phyloP scores from a whole-genome alignment of 2,329 filamentous ascomycete genomes.

The Penicillium griseofulvum region DNA sequence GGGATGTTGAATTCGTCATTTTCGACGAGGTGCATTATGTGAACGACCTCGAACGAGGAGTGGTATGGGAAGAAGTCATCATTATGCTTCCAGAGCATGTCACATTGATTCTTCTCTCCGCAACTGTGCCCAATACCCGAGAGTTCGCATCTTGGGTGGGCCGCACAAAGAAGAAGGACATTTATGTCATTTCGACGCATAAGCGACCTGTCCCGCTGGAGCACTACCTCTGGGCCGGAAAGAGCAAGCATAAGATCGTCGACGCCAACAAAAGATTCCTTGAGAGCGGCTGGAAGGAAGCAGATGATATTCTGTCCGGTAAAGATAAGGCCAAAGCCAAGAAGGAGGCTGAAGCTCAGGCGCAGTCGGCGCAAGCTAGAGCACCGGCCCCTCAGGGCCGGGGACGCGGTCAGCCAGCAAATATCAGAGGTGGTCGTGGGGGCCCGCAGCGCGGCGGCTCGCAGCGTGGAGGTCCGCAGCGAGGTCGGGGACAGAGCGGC shows the following conservation, averaged over 20 bases:
- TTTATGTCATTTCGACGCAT: conserved; percentile 96
- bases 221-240: conserved; percentile 94
- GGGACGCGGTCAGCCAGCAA: conserved; percentile 51
- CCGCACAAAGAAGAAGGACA: conserved; percentile 96
- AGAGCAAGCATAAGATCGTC: conserved; percentile 91
- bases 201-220: conserved; percentile 94
- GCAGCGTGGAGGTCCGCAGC: conserved; percentile 31
- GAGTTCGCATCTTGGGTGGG: conserved; percentile 99
- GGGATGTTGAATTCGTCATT: conserved; percentile 97
- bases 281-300: conserved; percentile 92
- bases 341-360: conserved; percentile 53
- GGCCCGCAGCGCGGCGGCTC: conserved; percentile 30
- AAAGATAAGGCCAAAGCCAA: conserved; percentile 70
- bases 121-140: conserved; percentile 94
- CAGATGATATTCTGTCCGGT: conserved; percentile 76
- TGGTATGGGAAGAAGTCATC: conserved; percentile 99
- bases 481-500: conserved; percentile 52
- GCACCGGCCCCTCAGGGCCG: conserved; percentile 55
- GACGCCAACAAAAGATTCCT: conserved; percentile 88
- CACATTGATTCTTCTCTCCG: conserved; percentile 88
- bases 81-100: conserved; percentile 99
- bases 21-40: conserved; percentile 99
- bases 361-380: conserved; percentile 44
- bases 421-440: conserved; percentile 45
- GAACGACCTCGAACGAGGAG: conserved; percentile 90